phyloP scores from a whole-genome alignment of 2,329 filamentous ascomycete genomes.

The Aspergillus sergii region DNA sequence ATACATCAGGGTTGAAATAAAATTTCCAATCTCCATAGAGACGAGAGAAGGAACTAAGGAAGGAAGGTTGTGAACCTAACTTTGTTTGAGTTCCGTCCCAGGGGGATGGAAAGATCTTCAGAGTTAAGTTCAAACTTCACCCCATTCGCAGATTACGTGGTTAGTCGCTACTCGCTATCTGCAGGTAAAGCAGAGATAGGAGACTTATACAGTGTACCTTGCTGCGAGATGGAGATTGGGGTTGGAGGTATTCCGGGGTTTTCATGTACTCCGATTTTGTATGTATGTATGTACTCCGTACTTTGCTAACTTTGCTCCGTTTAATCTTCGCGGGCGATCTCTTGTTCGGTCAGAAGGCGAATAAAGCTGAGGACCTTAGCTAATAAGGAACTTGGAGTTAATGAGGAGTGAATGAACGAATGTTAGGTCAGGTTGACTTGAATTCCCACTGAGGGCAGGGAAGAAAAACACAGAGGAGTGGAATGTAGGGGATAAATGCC shows the following conservation, averaged over 20 bases:
- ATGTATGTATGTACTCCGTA: neutral
- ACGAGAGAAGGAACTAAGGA: neutral
- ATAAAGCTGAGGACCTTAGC: too few species aligned
- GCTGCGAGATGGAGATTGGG: neutral
- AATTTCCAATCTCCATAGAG: neutral
- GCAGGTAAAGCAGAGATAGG: neutral
- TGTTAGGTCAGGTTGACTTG: neutral
- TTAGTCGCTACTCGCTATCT: neutral
- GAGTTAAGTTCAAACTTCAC: neutral
- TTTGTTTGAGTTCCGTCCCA: neutral
- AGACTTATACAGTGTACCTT: neutral
- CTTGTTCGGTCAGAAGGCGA: neutral
- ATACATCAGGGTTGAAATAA: neutral
- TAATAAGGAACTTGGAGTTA: too few species aligned
- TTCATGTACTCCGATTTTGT: too few species aligned
- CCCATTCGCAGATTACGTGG: neutral
- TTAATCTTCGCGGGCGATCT: neutral
- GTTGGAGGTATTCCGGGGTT: too few species aligned
- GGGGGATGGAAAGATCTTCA: neutral
- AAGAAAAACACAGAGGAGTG: neutral
- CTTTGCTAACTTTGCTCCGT: neutral
- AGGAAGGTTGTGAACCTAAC: neutral
- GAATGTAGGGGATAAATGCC: neutral
- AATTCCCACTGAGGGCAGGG: neutral
- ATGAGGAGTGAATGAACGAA: too few species aligned